Base-by-base conservation (phyloP, 2,329 filamentous ascomycete species). In the Calonectria hongkongensis region DNA sequence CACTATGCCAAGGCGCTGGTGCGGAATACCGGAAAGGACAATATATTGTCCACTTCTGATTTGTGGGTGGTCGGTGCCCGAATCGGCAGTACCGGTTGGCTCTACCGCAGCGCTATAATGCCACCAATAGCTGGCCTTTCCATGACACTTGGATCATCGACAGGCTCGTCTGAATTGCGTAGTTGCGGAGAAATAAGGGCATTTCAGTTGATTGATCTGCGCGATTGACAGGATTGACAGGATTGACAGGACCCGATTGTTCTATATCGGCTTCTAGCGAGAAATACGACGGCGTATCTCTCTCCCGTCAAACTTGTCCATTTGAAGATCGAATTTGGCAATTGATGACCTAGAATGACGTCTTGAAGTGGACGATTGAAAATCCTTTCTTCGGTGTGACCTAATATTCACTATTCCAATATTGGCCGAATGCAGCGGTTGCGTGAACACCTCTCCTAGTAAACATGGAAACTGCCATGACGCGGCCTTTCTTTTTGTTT, bases 1-100 rank as follows among this genome's bases (percentile, higher is more conserved):
- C 33, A 16, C 13, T 10, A 13, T 60, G 54, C 54, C 54, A 41
- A 60, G 54, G 12, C n/a, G 36, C 33, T 15, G 54, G 54, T 27
- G 25, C 33, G 7, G n/a, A 41, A 8, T 43, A 36, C 54, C 36
- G 54, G 21, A n/a, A 27, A 39, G n/a, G 39, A 27, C 21, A 25
- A 41, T 18, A 9, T 2, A 36, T 27, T 9, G 8, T 41, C 36
- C 21, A 25, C 33, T 27, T 41, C 21, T 41, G 54, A 60, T 60
- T 41, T 39, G 54, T 58, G 54, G 54, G 54, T 41, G 54, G 54
- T 58, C n/a, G 33, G 54, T 39, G 54, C 54, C 54, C 54, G 54
- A 58, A 39, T 58, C 54, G 54, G 54, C 13, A 25, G n/a, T 58
- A 18, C 54, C 54, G 54, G 54, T 41, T 33, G 5, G 51, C 18